Conservation (phyloP, 805 yeast genomes). For the Nakazawaea wickerhamii region DNA sequence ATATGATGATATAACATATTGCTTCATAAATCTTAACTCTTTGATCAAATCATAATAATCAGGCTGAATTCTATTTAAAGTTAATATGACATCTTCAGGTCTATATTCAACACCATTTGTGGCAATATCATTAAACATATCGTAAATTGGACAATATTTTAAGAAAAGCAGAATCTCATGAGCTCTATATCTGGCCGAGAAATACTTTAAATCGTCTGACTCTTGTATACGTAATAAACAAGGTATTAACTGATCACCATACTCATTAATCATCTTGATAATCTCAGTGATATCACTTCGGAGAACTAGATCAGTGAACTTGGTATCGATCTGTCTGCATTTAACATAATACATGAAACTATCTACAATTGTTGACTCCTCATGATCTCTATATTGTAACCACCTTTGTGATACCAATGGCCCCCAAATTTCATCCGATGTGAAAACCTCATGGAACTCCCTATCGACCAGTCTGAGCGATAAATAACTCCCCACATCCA, state of each 20-base stretch:
- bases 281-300: not conserved
- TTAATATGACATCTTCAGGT: slow-evolving; percentile 3
- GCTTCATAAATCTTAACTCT: not conserved
- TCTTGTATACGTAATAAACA: not conserved
- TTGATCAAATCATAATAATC: not conserved
- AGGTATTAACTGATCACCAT: not conserved
- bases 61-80: slow-evolving; percentile 3
- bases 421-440: slow-evolving; percentile 10
- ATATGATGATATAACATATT: slow-evolving; percentile 1
- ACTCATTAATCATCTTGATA: not conserved
- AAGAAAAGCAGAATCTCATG: not conserved
- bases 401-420: not conserved
- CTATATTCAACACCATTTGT: not conserved
- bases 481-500: slow-evolving; percentile 1
- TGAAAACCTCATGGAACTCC: slow-evolving; percentile 1
- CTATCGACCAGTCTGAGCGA: slow-evolving; percentile 3
- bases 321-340: not conserved
- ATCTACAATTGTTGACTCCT: not conserved
- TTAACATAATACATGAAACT: not conserved
- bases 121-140: not conserved
- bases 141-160: slow-evolving; percentile 3
- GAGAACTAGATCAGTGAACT: not conserved
- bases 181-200: not conserved
- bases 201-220: not conserved
- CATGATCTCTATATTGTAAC: slow-evolving; percentile 2